phyloP scores from a whole-genome alignment of 192 early-diverging fungal species.

The Dispira parvispora region DNA sequence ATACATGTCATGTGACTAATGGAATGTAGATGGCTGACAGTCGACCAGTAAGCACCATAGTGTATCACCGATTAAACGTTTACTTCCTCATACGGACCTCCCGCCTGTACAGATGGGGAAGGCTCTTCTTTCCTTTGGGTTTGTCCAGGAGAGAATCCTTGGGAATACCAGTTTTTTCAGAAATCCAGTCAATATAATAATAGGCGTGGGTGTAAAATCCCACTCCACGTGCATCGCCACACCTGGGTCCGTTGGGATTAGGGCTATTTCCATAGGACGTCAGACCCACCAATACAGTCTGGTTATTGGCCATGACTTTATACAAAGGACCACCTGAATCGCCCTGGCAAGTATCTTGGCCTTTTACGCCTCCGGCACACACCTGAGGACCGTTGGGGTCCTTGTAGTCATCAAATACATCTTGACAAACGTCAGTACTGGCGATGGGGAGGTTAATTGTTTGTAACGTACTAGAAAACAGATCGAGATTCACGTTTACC shows the following conservation, averaged over 20 bases:
- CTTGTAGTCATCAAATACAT: not conserved
- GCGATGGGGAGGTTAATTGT: not conserved
- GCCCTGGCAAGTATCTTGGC: slow-evolving; percentile 24
- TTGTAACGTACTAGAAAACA: not conserved
- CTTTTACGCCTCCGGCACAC: slow-evolving; percentile 1
- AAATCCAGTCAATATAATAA: too few relatives aligned
- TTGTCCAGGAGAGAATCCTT: too few relatives aligned
- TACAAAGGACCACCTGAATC: slow-evolving; percentile 29
- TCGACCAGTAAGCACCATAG: too few relatives aligned
- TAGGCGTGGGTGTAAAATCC: slow-evolving; percentile 7
- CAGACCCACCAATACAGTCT: not conserved
- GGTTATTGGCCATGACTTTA: too few relatives aligned
- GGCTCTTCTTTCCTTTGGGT: too few relatives aligned
- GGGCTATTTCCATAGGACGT: not conserved
- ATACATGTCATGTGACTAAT: too few relatives aligned
- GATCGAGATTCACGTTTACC: not conserved
- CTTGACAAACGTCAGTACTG: not conserved
- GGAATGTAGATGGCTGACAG: too few relatives aligned
- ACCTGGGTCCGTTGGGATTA: not conserved
- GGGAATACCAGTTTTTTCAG: too few relatives aligned
- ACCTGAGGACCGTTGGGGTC: slow-evolving; percentile 7
- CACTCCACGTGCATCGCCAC: not conserved
- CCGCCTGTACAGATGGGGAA: too few relatives aligned
- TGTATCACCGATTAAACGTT: too few relatives aligned
- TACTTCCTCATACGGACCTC: too few relatives aligned